Percentiles rank a stretch among this genome's conserved stretches.
These are phyloP conservation scores for Seiridium unicorne DNA, from an alignment of 2,329 filamentous ascomycete species.

Conservation along the genomic window DNA sequence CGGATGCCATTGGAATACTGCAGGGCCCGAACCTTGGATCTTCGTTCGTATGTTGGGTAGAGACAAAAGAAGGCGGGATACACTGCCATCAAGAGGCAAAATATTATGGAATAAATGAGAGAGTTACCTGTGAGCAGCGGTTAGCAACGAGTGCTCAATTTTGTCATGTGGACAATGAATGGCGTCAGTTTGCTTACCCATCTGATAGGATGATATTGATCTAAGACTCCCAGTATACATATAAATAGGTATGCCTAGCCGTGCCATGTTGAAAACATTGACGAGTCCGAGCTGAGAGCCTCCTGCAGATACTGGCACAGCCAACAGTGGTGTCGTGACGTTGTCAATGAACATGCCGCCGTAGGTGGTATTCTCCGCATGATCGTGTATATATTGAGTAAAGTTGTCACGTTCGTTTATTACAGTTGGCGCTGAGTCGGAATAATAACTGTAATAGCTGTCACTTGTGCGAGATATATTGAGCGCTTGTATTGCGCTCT, in stretches of 20 bases:
- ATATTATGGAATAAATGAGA: constrained; percentile 21
- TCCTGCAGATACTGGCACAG: constrained; percentile 8
- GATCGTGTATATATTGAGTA: constrained; percentile 13
- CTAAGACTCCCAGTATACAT: not conserved
- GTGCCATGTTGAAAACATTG: constrained; percentile 19
- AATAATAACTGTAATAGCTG: not conserved
- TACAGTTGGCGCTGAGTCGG: not conserved
- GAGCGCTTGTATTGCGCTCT: constrained; percentile 2
- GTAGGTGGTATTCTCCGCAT: constrained; percentile 12
- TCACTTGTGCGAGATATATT: not conserved
- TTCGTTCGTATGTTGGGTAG: constrained; percentile 62
- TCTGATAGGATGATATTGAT: not conserved
- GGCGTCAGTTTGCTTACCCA: not conserved
- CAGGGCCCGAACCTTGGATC: constrained; percentile 60
- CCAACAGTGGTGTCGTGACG: constrained; percentile 15
- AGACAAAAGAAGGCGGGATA: constrained; percentile 66
- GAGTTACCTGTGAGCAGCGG: constrained; percentile 9
- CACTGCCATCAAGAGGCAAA: constrained; percentile 45
- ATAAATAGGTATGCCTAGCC: constrained; percentile 13
- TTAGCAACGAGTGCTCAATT: not conserved
- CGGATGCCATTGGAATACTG: constrained; percentile 70
- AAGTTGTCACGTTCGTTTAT: constrained; percentile 13
- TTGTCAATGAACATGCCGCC: constrained; percentile 18
- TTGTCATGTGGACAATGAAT: not conserved
- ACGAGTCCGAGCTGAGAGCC: constrained; percentile 7